Evolutionary conservation across 257 asterid species (phyloP), one percentile per base, ranked within the genome.

Genomic region (Jacaranda copaia): DNA sequence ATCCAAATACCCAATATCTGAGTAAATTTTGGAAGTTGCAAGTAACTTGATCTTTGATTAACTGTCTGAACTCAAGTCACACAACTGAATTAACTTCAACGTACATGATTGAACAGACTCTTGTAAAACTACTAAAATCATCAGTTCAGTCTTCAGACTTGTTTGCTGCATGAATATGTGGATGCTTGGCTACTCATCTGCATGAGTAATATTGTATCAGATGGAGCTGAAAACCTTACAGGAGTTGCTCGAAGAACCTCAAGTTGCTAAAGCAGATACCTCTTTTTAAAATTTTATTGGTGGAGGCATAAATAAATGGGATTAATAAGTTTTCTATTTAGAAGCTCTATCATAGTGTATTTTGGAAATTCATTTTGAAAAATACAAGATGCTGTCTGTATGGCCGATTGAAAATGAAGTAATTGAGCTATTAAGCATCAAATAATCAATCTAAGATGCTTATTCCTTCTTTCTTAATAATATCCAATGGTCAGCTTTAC

Each of bases 171-270:
- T 58, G 59, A 36, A n/a, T n/a, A 32, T 48, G 35, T 58, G 59
- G 60, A 48, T 46, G 64, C 9, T 49, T 48, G 53, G 66, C 53
- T 39, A 71, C 32, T 25, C 32, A 25, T 25, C 32, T 25, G 1
- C 32, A 25, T 25, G 32, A 25, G 32, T 25, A 25, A 25, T 25
- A 25, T 25, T 25, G 45, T 72, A n/a, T 71, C 6, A n/a, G 48
- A 53, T 71, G 16, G 65, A 38, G 75, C 51, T 52, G 49, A 52
- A 68, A 46, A 20, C 19, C 56, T 25, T 65, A 5, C 66, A 55
- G 51, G 46, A 72, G 55, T 7, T 55, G 38, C 18, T 6, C 18
- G 20, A 15, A 16, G 65, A 64, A 51, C 45, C 18, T 32, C 56
- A 62, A 52, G 46, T 69, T 61, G 64, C 35, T 32, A 72, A 68